These are phyloP conservation scores for Sporothrix brasiliensis DNA, from an alignment of 2,329 filamentous ascomycete genomes.

Conservation along the genomic window DNA sequence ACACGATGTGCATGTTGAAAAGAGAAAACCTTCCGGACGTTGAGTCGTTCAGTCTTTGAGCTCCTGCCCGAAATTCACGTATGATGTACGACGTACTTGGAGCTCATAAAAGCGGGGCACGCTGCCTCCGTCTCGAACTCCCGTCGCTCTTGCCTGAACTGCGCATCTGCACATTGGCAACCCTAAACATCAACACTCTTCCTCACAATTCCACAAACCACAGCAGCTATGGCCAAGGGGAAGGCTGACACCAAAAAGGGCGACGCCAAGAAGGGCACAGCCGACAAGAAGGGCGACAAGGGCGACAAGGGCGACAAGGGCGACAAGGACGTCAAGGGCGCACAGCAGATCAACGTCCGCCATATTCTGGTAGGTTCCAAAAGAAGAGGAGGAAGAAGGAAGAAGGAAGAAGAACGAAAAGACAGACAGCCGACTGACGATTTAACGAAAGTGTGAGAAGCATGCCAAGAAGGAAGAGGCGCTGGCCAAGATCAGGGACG, in stretches of 20 bases:
- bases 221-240: conserved; percentile 35
- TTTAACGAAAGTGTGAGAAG: conserved; percentile 66
- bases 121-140: background rate
- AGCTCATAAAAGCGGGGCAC: conserved; percentile 19
- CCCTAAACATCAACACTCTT: background rate
- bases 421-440: conserved; percentile 38
- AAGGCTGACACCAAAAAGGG: conserved; percentile 37
- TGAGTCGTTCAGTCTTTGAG: too few species aligned
- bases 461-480: conserved; percentile 78
- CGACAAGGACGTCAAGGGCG: conserved; percentile 36
- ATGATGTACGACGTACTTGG: background rate
- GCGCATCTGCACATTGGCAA: background rate
- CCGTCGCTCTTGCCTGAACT: conserved; percentile 10
- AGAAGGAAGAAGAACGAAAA: background rate
- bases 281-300: conserved; percentile 31
- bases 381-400: too few species aligned
- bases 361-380: conserved; percentile 63
- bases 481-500: conserved; percentile 62
- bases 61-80: too few species aligned
- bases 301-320: conserved; percentile 24
- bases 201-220: too few species aligned
- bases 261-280: conserved; percentile 31
- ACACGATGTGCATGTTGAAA: too few species aligned
- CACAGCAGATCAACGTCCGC: conserved; percentile 65
- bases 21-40: too few species aligned